phyloP scores from a whole-genome alignment of 192 early-diverging fungal genomes.

The Chytriomyces confervae region DNA sequence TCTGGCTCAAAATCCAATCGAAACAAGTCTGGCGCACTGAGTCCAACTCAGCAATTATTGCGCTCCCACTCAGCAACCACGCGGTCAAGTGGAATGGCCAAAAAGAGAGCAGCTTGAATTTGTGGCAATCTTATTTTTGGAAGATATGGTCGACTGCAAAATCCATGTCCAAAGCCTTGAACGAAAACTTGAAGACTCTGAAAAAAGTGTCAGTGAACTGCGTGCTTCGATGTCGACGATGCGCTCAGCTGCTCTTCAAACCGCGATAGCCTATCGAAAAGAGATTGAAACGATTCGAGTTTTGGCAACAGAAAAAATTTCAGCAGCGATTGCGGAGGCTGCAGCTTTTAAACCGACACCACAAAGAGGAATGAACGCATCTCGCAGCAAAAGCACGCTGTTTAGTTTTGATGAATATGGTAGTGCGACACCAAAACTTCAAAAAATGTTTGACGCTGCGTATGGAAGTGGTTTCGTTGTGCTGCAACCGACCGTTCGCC shows the following conservation, averaged over 20 bases:
- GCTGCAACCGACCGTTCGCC: slow-evolving; percentile 12
- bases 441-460: slow-evolving; percentile 39
- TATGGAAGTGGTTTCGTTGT: slow-evolving; percentile 37
- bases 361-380: background rate
- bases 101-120: slow-evolving; percentile 37
- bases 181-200: slow-evolving; percentile 37
- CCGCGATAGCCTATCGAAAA: slow-evolving; percentile 41
- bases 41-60: background rate
- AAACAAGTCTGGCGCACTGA: background rate
- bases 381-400: slow-evolving; percentile 22
- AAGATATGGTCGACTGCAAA: slow-evolving; percentile 47
- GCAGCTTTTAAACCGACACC: background rate
- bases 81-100: too few relatives aligned
- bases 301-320: slow-evolving; percentile 33
- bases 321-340: slow-evolving; percentile 11
- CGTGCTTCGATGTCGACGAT: slow-evolving; percentile 29
- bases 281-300: slow-evolving; percentile 33
- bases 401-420: slow-evolving; percentile 31
- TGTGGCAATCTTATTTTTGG: slow-evolving; percentile 43
- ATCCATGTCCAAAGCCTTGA: slow-evolving; percentile 30
- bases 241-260: slow-evolving; percentile 37
- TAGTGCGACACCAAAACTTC: slow-evolving; percentile 28
- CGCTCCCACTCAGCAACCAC: too few relatives aligned
- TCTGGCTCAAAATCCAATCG: too few relatives aligned
- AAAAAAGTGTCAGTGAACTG: slow-evolving; percentile 40